phyloP scores from a whole-genome alignment of 768 basidiomycete genomes.

The Boletus sp. region DNA sequence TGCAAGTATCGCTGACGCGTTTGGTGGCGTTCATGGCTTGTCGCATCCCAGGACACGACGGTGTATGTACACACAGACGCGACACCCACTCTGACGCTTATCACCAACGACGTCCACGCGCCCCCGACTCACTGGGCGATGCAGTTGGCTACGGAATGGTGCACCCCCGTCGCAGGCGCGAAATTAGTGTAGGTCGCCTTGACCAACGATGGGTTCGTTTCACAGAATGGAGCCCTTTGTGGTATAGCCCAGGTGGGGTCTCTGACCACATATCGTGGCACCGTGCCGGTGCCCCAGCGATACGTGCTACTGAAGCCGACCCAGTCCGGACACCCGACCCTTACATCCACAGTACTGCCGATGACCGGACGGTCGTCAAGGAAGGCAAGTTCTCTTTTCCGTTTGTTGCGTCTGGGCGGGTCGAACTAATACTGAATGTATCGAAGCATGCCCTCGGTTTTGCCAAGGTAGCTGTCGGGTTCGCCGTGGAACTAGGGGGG shows the following conservation, averaged over 20 bases:
- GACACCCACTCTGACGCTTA: conserved; percentile 18
- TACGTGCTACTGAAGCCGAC: conserved; percentile 44
- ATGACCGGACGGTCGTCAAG: conserved; percentile 21
- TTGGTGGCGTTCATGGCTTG: background rate
- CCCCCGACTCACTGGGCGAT: conserved; percentile 42
- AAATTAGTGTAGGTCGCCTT: conserved; percentile 32
- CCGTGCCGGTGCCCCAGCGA: conserved; percentile 38
- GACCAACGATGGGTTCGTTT: background rate
- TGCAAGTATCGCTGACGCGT: conserved; percentile 41
- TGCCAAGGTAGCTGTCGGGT: conserved; percentile 56
- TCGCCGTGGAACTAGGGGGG: conserved; percentile 48
- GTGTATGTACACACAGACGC: conserved; percentile 27
- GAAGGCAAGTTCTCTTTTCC: conserved; percentile 43
- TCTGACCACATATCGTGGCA: conserved; percentile 49
- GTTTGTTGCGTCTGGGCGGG: background rate
- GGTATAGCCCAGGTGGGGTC: conserved; percentile 33
- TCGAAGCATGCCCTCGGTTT: conserved; percentile 52
- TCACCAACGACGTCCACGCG: conserved; percentile 39
- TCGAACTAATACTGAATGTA: background rate
- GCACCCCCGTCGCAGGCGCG: conserved; percentile 4
- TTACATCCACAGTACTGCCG: conserved; percentile 37
- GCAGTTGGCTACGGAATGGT: conserved; percentile 33
- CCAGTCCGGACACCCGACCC: conserved; percentile 42
- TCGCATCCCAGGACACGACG: conserved; percentile 32
- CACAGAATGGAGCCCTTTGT: background rate